Conservation (phyloP, 495 filamentous ascomycete genomes). For the Cercophora samala region DNA sequence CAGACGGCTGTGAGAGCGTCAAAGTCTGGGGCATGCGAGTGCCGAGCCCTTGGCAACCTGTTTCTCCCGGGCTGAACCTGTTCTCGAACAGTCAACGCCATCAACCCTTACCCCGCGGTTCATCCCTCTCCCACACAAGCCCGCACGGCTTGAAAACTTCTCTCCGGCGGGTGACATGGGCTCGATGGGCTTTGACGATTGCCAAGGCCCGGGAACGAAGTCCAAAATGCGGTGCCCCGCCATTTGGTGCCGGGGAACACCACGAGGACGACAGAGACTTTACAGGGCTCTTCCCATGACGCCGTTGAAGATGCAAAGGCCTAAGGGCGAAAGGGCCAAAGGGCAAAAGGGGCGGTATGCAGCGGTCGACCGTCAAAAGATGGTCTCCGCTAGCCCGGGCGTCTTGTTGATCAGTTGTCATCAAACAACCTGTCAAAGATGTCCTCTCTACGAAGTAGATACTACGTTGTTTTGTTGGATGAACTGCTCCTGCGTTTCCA, state of each 20-base stretch:
- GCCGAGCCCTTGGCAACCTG: conserved; percentile 36
- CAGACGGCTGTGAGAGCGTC: neutral
- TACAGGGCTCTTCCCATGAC: neutral
- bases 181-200: conserved; percentile 14
- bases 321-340: no score
- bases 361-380: neutral
- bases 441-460: no score
- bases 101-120: neutral
- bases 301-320: neutral
- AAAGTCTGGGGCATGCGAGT: conserved; percentile 7
- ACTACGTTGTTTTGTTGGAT: no score
- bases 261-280: conserved; percentile 10
- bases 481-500: neutral
- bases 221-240: conserved; percentile 16
- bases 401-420: neutral
- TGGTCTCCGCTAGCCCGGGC: neutral
- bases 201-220: conserved; percentile 14
- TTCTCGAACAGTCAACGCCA: conserved; percentile 15
- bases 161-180: conserved; percentile 21
- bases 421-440: neutral
- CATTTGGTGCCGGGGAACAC: conserved; percentile 13
- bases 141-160: conserved; percentile 18
- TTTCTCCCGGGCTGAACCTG: conserved; percentile 23
- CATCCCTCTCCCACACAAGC: neutral
- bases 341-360: neutral